Evolutionary conservation across 78 protist genomes (phyloP), one percentile per base, ranked within the genome.

Genomic region (Mastigamoeba balamuthi): DNA sequence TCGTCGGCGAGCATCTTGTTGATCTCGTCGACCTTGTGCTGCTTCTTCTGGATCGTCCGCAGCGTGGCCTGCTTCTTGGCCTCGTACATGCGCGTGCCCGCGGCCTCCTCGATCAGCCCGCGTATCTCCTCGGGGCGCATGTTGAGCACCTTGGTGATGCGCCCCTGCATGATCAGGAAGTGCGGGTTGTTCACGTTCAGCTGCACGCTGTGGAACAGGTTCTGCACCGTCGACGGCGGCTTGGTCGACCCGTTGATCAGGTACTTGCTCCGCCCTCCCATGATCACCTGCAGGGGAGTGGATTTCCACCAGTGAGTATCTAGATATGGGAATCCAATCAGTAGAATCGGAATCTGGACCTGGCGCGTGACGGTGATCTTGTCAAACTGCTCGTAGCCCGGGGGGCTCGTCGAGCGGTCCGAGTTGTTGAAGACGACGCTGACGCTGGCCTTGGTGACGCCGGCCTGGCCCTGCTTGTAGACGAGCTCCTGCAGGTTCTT

Each of bases 81-180:
- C 67, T 98, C 99, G 72, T 78, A 98, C 96, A 98, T 89, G 27
- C 94, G 77, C 4, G 99, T 98, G 35, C 99, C 99, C 1, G 99
- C 99, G 0, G 99, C 99, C 71, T 97, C 99, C 79, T 95, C 99
- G 27, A 98, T 88, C 99, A 96, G 80, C 10, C 86, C 66, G 6
- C 96, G 88, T 36, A 95, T 87, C 75, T 98, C 99, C 1, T 42
- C 88, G 29, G 99, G 98, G 78, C 95, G 92, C 99, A 96, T 97
- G 92, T 93, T 95, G 76, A 98, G 69, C 23, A 98, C 97, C 87
- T 96, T 97, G 23, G 98, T 93, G 75, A 98, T 96, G 23, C 89
- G 58, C 40, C 99, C 99, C 68, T 98, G 99, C 99, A 98, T 97
- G 82, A 98, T 95, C 48, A 98, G 87, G 77, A 98, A 98, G 83